Base-by-base conservation (phyloP, 1,284 basidiomycete genomes). In the Peniophora sp. region DNA sequence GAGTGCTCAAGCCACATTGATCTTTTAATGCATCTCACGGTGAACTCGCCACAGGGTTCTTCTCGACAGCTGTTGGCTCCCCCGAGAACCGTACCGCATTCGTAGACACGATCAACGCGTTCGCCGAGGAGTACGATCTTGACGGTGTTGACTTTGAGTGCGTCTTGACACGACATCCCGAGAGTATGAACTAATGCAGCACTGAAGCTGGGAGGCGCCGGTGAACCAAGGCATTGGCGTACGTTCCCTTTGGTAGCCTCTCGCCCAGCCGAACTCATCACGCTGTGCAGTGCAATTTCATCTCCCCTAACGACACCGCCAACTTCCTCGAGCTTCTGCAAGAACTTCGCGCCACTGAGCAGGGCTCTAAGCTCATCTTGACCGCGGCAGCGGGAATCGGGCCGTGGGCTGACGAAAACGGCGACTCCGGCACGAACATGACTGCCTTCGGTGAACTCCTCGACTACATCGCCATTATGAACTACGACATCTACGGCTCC, bases 121-220 rank as follows among this genome's bases (percentile, higher is more conserved):
- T 90, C 24, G 82, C 75, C 42, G 63, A 67, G 18, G 55, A 74
- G 51, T 89, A 85, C 63, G 60, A 74, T 14, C 68, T 91, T 2
- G 86, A 89, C 57, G 88, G 87, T 5, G 73, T 91, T 56, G 86
- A 91, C 59, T 78, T 90, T 54, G 88, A 90, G 78, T 60, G 32
- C n/a, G 57, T 44, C 9, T 41, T 47, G 23, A 12, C 12, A 32
- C 12, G 6, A 32, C 12, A 5, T 32, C 12, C 24, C 35, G 2
- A 12, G 44, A n/a, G 20, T 17, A 3, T 20, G 27, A 47, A 22
- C 3, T 14, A 5, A n/a, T 9, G 15, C 14, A n/a, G n/a, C n/a
- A 34, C n/a, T 52, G 44, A 55, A 92, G 92, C 63, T 93, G 89
- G 90, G 90, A 92, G 64, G 92, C 87, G 61, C 92, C 92, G 22